phyloP scores from a whole-genome alignment of 1,284 basidiomycete genomes.

The Cutaneotrichosporon sp. region DNA sequence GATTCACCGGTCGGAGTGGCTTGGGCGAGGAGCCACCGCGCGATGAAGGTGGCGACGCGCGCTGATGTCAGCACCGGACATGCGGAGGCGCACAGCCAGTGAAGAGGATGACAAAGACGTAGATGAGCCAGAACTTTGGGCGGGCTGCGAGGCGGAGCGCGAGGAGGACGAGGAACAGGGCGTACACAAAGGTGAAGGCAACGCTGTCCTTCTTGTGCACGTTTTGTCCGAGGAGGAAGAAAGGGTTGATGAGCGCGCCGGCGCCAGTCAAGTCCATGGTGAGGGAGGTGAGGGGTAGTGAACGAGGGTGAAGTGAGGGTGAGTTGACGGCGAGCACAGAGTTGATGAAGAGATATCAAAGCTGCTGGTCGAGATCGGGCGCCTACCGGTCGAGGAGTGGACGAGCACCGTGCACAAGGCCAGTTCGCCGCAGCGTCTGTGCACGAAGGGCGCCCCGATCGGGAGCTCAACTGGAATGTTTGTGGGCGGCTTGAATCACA shows the following conservation, averaged over 20 bases:
- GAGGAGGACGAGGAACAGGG: slow-evolving; percentile 1
- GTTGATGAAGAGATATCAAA: no score
- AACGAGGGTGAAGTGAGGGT: no score
- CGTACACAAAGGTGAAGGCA: slow-evolving; percentile 8
- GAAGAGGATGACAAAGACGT: slow-evolving; percentile 8
- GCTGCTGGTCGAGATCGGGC: no score
- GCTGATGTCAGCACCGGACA: neutral
- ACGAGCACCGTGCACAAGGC: no score
- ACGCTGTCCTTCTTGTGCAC: slow-evolving; percentile 7
- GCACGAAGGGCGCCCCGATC: no score
- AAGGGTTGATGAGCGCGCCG: slow-evolving; percentile 7
- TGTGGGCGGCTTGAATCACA: no score
- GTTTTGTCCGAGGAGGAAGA: neutral
- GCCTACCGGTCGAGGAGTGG: no score
- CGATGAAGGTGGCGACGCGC: slow-evolving; percentile 15
- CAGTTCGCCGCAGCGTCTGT: no score
- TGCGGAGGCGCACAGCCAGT: neutral
- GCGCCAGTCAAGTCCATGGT: no score
- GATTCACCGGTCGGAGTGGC: neutral
- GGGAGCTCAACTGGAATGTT: no score
- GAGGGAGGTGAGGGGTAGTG: no score
- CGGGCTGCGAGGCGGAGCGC: neutral
- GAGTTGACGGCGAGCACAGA: no score
- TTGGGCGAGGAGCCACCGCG: slow-evolving; percentile 5
- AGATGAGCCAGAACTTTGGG: neutral